Evolutionary conservation across 352 stramenopile species (phyloP), one percentile per base, ranked within the genome.

Genomic region (Globisporangium iwayamae): DNA sequence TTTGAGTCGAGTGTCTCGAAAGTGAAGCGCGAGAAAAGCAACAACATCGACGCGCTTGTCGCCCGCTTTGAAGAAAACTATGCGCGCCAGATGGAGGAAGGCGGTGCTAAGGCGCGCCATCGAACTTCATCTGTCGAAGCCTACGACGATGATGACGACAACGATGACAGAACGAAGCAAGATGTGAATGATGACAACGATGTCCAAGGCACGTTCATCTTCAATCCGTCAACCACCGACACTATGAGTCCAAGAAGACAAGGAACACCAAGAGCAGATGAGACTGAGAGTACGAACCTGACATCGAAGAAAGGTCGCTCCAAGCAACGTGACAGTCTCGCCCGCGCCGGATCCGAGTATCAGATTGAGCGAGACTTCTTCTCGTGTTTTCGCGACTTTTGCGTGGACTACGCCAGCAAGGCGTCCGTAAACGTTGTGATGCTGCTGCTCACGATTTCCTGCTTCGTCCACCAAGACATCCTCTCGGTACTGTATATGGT

Each of bases 401-500:
- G 82, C 43, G 76, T 83, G 47, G 81, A 76, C 47, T 91, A 93
- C 65, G 84, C 84, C 10, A 86, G 76, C 53, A 87, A 89, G 34
- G 81, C 83, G 28, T 91, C 81, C 0, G 83, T 95, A 38, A 93
- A 91, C 54, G 66, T 91, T 2, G 74, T 91, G 50, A 92, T 90
- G 73, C 66, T 94, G 2, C 55, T 90, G 62, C 61, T 96, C 8
- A 89, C 83, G 51, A 72, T 90, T n/a, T 91, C 87, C 20, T 78
- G 79, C 51, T 96, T 95, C 62, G 71, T 90, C 1, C 87, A 91
- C 56, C 78, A 85, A 66, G 85, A 93, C 55, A 63, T 91, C 18
- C 76, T 94, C 39, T 88, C 87, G 14, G 74, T 94, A 34, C 41
- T 82, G 39, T 94, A 93, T 67, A 80, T 96, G 62, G n/a, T 90